Evolutionary conservation across 139 green algal species (phyloP), one percentile per base, ranked within the genome.

Genomic region (Medakamo hakoo): DNA sequence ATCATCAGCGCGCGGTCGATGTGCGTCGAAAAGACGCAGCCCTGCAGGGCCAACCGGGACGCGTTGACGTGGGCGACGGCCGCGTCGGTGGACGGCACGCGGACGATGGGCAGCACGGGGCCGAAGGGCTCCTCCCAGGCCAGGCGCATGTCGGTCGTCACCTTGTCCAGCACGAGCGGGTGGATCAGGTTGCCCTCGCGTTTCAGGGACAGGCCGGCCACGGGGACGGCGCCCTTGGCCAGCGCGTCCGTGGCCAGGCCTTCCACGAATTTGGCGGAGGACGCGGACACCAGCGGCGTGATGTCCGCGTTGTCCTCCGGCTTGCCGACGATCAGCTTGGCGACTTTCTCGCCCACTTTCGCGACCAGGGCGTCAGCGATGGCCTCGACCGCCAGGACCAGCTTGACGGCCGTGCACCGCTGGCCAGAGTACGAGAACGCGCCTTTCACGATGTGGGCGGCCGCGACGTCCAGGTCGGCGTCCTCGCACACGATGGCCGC

Each of bases 81-180:
- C 70, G 88, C 74, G n/a, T 90, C 76, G 25, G 84, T 68, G 25
- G 14, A 78, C 31, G 73, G 61, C 30, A 96, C 82, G 22, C 89
- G 76, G 62, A 96, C 84, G 48, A 98, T 76, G 26, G 91, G 91
- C 67, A 98, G 63, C 52, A 98, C 82, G 9, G 91, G 91, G 3
- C 91, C 91, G 74, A 98, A 98, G 5, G 91, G 91, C 81, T 97
- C 90, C 78, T 97, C 90, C 88, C 88, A 94, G 27, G 85, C 81
- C 31, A 97, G 66, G 29, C 86, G 80, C 90, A 97, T 96, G 63
- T 86, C 83, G 3, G 77, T 57, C 16, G 78, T 94, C 27, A 97
- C 89, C 40, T 87, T 32, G 80, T 98, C 91, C 26, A 96, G 55
- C 49, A 98, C 73, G 49, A 86, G 56, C n/a, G 91, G 91, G 79